Base-by-base conservation (phyloP, 2,329 filamentous ascomycete genomes). In the Xylariaceae sp. region DNA sequence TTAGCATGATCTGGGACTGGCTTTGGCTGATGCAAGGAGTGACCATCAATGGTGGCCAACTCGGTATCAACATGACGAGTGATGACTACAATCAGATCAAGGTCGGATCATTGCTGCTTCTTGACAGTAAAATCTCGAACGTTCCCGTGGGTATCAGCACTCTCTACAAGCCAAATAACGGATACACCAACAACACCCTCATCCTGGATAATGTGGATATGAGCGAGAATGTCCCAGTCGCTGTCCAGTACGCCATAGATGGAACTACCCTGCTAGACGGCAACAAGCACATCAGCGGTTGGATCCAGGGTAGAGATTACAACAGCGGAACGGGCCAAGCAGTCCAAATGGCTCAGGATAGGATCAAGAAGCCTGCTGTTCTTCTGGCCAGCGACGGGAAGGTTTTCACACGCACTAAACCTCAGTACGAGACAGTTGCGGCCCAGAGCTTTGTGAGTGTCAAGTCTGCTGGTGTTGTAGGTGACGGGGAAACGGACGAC, bases 1-100 rank as follows among this genome's bases (percentile, higher is more conserved):
- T 96, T 64, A 90, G 84, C 76, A 88, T 94, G 86, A 92, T 92
- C 79, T 96, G 91, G 91, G 90, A 93, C 77, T 96, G 91, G 91
- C 79, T 86, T 15, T 95, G 89, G 88, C 85, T 87, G 50, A 84
- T 94, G 75, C 90, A 93, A 72, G 88, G 84, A 42, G 67, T 95
- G 44, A 81, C 77, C 51, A 89, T 95, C 74, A 86, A 90, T 73
- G 85, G 88, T 71, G 90, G 88, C 71, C 76, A 78, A n/a, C 75
- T 92, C 45, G 91, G 89, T 57, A 78, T 95, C 63, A 88, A 95
- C 74, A 90, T 96, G 85, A 83, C 87, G 56, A 83, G 82, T 66
- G 82, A 84, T 53, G 83, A 79, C 30, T 72, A 77, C 37, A 76
- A 80, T n/a, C 67, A 70, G 67, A 89, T 94, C 76, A 88, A 85